phyloP scores from a whole-genome alignment of 2,329 filamentous ascomycete genomes.

The Alternaria novae-zelandiae region DNA sequence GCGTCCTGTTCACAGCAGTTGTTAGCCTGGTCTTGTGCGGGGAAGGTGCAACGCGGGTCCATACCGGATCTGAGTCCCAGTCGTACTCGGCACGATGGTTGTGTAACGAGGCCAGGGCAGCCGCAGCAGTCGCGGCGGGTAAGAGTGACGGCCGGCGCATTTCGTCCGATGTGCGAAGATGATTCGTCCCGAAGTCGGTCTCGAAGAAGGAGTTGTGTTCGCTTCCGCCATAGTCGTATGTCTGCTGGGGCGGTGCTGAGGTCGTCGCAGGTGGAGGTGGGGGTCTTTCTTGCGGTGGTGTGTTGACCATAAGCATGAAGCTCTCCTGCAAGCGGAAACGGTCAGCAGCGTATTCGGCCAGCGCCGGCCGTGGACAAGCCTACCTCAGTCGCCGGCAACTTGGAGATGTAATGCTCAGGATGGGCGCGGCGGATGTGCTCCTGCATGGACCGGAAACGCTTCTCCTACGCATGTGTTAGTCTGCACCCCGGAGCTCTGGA shows the following conservation, averaged over 20 bases:
- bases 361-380: background rate
- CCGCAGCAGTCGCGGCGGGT: conserved; percentile 78
- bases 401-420: conserved; percentile 95
- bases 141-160: conserved; percentile 67
- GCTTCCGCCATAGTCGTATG: conserved; percentile 55
- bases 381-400: conserved; percentile 89
- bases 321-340: conserved; percentile 65
- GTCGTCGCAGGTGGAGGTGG: conserved; percentile 54
- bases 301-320: conserved; percentile 95
- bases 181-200: conserved; percentile 70
- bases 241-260: conserved; percentile 40
- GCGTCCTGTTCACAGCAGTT: conserved; percentile 40
- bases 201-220: conserved; percentile 72
- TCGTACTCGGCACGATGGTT: conserved; percentile 74
- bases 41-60: conserved; percentile 19
- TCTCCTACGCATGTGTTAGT: conserved; percentile 68
- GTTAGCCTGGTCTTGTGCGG: conserved; percentile 25
- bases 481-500: conserved; percentile 10
- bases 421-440: conserved; percentile 98
- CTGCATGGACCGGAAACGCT: conserved; percentile 97
- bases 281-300: conserved; percentile 76
- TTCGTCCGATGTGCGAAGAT: conserved; percentile 73
- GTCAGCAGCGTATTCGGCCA: conserved; percentile 6
- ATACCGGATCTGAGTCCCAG: conserved; percentile 49
- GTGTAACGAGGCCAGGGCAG: conserved; percentile 84